Conservation (phyloP, 1,139 yeast species). For the Protomyces gravidus region DNA sequence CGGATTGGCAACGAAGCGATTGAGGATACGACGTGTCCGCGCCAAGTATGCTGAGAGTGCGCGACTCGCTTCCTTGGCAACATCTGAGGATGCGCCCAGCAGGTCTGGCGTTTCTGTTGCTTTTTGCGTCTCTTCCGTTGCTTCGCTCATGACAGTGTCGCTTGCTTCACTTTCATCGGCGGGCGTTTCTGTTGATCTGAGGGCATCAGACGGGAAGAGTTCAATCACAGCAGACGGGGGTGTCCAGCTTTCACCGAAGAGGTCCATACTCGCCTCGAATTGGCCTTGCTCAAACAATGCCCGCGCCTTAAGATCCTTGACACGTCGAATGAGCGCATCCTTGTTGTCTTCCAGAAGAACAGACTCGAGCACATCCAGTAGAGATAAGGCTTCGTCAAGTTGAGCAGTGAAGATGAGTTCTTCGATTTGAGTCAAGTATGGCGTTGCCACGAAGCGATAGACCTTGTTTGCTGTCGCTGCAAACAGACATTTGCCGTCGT, state of each 20-base stretch:
- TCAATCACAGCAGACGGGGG: conserved; percentile 52
- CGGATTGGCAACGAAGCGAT: conserved; percentile 4
- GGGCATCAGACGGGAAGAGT: conserved; percentile 52
- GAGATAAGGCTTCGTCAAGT: conserved; percentile 46
- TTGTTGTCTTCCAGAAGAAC: conserved; percentile 40
- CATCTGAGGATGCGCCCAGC: background rate
- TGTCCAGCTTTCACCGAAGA: conserved; percentile 54
- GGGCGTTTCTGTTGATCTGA: background rate
- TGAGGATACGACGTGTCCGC: conserved; percentile 12
- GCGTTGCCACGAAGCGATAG: conserved; percentile 36
- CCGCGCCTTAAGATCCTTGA: conserved; percentile 47
- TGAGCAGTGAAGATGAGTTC: conserved; percentile 35
- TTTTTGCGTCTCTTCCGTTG: background rate
- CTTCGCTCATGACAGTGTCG: background rate
- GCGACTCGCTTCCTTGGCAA: conserved; percentile 6
- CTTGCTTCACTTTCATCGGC: background rate
- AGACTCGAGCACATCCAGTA: conserved; percentile 43
- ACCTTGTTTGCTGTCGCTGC: conserved; percentile 38
- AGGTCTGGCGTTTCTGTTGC: conserved; percentile 9
- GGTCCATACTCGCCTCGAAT: conserved; percentile 45
- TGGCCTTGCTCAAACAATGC: conserved; percentile 41
- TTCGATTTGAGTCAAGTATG: conserved; percentile 41
- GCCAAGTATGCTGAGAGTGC: conserved; percentile 20
- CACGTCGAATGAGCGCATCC: conserved; percentile 44
- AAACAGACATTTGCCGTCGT: conserved; percentile 33